A percentile compares a stretch with the other conserved stretches of the same genome.
Conservation (phyloP, 495 filamentous ascomycete genomes). For the Jackrogersella multiformis region DNA sequence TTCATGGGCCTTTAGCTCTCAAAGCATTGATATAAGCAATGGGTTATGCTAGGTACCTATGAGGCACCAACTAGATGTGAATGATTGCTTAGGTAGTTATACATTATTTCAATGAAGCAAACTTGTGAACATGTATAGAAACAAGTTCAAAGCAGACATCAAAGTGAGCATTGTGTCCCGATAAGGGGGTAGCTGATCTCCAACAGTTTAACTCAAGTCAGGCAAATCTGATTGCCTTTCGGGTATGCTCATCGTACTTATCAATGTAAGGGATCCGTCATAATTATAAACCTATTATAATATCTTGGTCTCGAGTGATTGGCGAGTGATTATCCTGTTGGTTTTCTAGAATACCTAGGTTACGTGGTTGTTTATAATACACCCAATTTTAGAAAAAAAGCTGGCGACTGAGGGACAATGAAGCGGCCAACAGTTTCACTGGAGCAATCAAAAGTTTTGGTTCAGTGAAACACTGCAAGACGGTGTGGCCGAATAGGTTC, state of each 20-base stretch:
- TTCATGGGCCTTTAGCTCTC: not conserved
- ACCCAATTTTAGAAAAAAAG: too few species aligned
- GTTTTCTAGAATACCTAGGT: not conserved
- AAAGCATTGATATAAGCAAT: not conserved
- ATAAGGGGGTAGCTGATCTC: too few species aligned
- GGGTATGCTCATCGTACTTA: not conserved
- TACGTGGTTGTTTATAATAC: too few species aligned
- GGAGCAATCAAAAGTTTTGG: not conserved
- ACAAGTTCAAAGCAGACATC: too few species aligned
- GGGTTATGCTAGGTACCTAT: not conserved
- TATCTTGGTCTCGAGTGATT: not conserved
- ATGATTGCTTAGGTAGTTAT: too few species aligned
- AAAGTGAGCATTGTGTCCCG: too few species aligned
- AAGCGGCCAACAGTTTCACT: not conserved
- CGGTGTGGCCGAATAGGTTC: not conserved
- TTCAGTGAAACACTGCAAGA: not conserved
- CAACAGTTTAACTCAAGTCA: too few species aligned
- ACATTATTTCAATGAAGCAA: too few species aligned
- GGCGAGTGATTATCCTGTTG: not conserved
- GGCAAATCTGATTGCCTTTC: not conserved
- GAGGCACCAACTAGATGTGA: not conserved
- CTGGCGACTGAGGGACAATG: not conserved
- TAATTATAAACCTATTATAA: not conserved
- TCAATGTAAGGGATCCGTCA: not conserved
- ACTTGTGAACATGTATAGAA: too few species aligned